A percentile compares a stretch with the other conserved stretches of the same genome.
Evolutionary conservation across 2,329 filamentous ascomycete species (phyloP).

Genomic region (Tothia fuscella): DNA sequence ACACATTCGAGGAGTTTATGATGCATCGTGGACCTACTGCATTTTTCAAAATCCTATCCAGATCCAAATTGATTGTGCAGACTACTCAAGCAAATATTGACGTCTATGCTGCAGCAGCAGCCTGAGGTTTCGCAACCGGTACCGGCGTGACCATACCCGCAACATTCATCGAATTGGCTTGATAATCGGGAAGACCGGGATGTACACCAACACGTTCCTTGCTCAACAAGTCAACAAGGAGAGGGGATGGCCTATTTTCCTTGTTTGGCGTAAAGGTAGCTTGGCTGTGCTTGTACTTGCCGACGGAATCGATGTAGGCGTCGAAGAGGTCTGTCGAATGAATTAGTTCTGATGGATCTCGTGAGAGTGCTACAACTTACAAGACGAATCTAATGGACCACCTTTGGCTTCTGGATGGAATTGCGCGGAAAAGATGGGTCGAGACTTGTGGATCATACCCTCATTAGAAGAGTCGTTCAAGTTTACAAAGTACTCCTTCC

Average conservation of each 20-base stretch:
- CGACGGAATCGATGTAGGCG: slow-evolving; percentile 83
- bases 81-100: no score
- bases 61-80: no score
- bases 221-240: slow-evolving; percentile 80
- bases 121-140: no score
- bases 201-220: slow-evolving; percentile 88
- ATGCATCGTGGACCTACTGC: no score
- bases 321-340: slow-evolving; percentile 93
- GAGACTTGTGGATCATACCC: slow-evolving; percentile 90
- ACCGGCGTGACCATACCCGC: slow-evolving; percentile 9
- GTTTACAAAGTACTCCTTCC: slow-evolving; percentile 98
- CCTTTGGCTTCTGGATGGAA: slow-evolving; percentile 99
- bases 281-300: slow-evolving; percentile 78
- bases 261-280: slow-evolving; percentile 56
- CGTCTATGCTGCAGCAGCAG: no score
- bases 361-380: not conserved
- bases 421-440: slow-evolving; percentile 95
- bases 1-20: no score
- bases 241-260: slow-evolving; percentile 76
- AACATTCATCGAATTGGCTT: slow-evolving; percentile 10
- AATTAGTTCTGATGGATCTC: not conserved
- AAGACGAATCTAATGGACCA: slow-evolving; percentile 87
- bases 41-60: no score
- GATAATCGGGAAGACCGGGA: slow-evolving; percentile 24
- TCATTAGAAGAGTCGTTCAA: slow-evolving; percentile 96